These are phyloP conservation scores for Solanum clarkiae DNA, from an alignment of 257 asterid genomes.

Conservation along the genomic window DNA sequence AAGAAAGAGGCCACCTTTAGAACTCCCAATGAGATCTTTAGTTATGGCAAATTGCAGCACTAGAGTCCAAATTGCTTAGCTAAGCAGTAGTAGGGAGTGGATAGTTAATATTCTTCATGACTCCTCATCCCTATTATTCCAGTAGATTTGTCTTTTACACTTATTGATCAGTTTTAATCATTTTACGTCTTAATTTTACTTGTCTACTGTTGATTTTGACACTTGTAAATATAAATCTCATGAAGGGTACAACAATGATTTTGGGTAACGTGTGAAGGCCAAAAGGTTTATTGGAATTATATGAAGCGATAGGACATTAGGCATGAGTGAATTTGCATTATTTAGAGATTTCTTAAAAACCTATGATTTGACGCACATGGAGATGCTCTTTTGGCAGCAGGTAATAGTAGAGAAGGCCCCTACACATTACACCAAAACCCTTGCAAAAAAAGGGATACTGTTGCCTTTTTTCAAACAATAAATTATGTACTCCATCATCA, in stretches of 20 bases:
- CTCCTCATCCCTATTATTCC: not conserved
- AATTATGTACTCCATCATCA: not conserved
- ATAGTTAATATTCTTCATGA: not conserved
- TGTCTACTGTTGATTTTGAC: no score
- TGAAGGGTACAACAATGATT: not conserved
- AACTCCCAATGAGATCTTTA: not conserved
- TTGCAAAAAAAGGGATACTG: not conserved
- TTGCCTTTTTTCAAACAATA: not conserved
- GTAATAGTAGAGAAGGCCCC: not conserved
- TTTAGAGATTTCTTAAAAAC: not conserved
- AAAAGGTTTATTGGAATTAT: not conserved
- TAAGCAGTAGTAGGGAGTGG: not conserved
- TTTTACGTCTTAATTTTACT: not conserved
- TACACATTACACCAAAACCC: not conserved
- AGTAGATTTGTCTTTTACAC: not conserved
- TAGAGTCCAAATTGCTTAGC: not conserved
- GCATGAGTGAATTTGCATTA: not conserved
- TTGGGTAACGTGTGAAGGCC: not conserved
- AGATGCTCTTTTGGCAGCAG: not conserved
- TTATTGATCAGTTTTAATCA: not conserved
- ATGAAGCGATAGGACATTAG: not conserved
- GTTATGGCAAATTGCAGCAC: not conserved
- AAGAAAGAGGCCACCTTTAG: not conserved
- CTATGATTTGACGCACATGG: constrained; percentile 11
- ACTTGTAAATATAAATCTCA: no score